A percentile compares a stretch with the other conserved stretches of the same genome.
Conservation (phyloP, 1,139 yeast species). For the Kodamaea arcana region DNA sequence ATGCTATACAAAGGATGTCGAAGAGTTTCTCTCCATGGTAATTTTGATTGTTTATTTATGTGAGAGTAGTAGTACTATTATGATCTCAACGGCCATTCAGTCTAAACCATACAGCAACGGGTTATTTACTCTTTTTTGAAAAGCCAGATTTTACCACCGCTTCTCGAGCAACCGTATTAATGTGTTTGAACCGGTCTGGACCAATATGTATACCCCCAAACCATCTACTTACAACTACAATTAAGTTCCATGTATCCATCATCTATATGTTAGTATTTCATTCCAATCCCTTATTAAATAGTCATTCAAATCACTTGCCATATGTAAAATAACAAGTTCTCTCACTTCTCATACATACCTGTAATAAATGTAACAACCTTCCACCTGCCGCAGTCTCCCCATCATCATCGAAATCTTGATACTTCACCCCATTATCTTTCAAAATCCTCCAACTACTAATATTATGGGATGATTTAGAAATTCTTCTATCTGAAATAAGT, state of each 20-base stretch:
- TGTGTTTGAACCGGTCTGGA: conserved; percentile 91
- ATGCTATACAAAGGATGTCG: no score
- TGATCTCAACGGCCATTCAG: conserved; percentile 6
- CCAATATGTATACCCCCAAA: conserved; percentile 91
- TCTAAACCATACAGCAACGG: no score
- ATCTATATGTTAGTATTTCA: conserved; percentile 37
- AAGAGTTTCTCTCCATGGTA: no score
- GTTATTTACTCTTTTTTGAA: conserved; percentile 12
- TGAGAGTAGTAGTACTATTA: background rate
- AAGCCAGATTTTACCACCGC: conserved; percentile 68
- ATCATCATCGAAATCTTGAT: conserved; percentile 91
- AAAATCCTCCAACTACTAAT: conserved; percentile 84
- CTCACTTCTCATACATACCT: conserved; percentile 51
- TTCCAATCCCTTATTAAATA: no score
- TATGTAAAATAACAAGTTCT: no score
- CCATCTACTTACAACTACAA: conserved; percentile 90
- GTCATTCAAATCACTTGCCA: no score
- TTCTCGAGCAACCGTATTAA: conserved; percentile 83
- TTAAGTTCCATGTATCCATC: conserved; percentile 82
- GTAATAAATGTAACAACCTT: conserved; percentile 71
- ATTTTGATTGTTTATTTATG: background rate
- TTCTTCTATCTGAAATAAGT: conserved; percentile 60
- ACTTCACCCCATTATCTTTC: conserved; percentile 47
- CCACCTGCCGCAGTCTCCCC: conserved; percentile 98
- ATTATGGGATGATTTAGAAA: conserved; percentile 69